Base-by-base conservation (phyloP, 768 basidiomycete species). In the Suillus subalutaceus region DNA sequence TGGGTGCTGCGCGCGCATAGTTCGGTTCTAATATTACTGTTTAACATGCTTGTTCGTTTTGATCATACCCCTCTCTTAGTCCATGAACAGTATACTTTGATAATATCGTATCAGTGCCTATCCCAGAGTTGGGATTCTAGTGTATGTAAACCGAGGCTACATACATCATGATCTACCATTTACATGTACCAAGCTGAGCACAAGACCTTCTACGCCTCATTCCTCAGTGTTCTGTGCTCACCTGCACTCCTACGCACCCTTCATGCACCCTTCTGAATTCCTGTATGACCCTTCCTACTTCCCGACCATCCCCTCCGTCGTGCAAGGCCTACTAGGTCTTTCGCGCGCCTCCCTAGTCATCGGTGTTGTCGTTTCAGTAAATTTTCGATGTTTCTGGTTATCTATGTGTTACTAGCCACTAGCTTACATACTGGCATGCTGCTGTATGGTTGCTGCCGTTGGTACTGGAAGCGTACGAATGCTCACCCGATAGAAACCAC, bases 1-100 rank as follows among this genome's bases (percentile, higher is more conserved):
- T 60, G 26, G 59, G 59, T 30, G 18, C 30, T 60, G 59, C 41
- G 40, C 58, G 26, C 16, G 9, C 38, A 40, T 59, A 59, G 16
- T 10, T 16, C 23, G 4, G 10, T n/a, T 56, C 20, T 35, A 13
- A 20, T 37, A 56, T 56, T 6, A 1, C 59, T 43, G 10, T 10
- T 60, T 30, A 43, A 60, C 23, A 30, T 44, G 18, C 26, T 26
- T 7, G 18, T 1, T 41, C 40, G 10, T 43, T 43, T 37, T 60
- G 16, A 60, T 20, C 18, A 60, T 60, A 60, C 41, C 41, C 26
- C 26, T 30, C 38, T 40, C 26, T 12, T 4, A 30, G 18, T 32
- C 20, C 30, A 12, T 43, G 26, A 20, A n/a, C 41, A 20, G 41
- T 43, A 20, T 0, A 13, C 4, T 0, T 20, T 18, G 26, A 30